These are phyloP conservation scores for Malus orientalis DNA, from an alignment of 306 rosid genomes.

Conservation along the genomic window DNA sequence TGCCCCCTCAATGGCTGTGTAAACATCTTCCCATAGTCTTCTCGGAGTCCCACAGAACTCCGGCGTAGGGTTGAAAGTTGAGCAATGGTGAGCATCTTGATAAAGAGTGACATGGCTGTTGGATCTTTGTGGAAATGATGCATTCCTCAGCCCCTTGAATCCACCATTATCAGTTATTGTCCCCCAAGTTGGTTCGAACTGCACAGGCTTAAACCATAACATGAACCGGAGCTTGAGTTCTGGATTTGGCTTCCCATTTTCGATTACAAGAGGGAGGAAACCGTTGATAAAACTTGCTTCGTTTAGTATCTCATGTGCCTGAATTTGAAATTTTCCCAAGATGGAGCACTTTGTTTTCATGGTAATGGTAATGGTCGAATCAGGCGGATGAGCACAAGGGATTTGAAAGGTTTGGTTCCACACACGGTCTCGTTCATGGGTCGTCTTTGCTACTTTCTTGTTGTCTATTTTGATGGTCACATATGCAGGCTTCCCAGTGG, in stretches of 20 bases:
- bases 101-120: slow-evolving; percentile 75
- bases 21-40: slow-evolving; percentile 89
- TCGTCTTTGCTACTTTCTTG: slow-evolving; percentile 54
- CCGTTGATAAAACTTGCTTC: slow-evolving; percentile 65
- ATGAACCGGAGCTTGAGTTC: slow-evolving; percentile 60
- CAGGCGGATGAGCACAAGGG: slow-evolving; percentile 62
- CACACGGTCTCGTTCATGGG: slow-evolving; percentile 47
- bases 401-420: slow-evolving; percentile 92
- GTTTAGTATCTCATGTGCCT: slow-evolving; percentile 39
- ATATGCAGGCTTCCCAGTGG: slow-evolving; percentile 57
- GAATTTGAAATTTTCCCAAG: slow-evolving; percentile 65
- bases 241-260: slow-evolving; percentile 58
- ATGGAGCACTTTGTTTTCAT: slow-evolving; percentile 53
- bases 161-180: slow-evolving; percentile 43
- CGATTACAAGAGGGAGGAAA: slow-evolving; percentile 56
- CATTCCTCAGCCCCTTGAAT: slow-evolving; percentile 57
- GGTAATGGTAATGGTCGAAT: slow-evolving; percentile 51
- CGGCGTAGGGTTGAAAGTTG: slow-evolving; percentile 57
- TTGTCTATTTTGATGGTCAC: slow-evolving; percentile 60
- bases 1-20: slow-evolving; percentile 80
- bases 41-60: slow-evolving; percentile 43
- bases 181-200: slow-evolving; percentile 56
- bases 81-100: slow-evolving; percentile 87
- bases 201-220: slow-evolving; percentile 85
- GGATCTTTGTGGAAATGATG: slow-evolving; percentile 72